phyloP scores from a whole-genome alignment of 192 early-diverging fungal genomes.

The Entomortierella chlamydospora region DNA sequence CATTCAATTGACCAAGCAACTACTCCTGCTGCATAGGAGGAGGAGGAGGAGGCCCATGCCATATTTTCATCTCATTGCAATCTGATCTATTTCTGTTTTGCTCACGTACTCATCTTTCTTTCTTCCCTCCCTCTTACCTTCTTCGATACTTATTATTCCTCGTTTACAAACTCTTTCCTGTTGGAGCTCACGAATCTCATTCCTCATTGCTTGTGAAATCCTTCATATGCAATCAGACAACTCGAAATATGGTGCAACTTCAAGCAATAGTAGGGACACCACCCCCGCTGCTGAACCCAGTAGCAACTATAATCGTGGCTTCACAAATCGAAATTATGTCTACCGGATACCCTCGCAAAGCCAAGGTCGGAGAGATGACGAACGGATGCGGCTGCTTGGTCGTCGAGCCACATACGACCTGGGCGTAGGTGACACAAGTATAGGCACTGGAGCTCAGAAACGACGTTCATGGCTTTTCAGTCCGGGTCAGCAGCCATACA shows the following conservation, averaged over 20 bases:
- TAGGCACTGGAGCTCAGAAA: not conserved
- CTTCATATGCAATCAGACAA: conserved; percentile 21
- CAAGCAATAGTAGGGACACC: conserved; percentile 7
- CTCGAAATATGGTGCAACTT: conserved; percentile 23
- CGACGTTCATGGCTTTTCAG: conserved; percentile 10
- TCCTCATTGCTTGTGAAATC: not conserved
- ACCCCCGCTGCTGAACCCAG: conserved; percentile 5
- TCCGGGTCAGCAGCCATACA: conserved; percentile 4
- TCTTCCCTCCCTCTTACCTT: not conserved
- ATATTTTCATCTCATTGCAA: not conserved
- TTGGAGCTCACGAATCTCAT: not conserved
- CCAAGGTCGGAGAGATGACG: conserved; percentile 2
- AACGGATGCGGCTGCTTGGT: conserved; percentile 15
- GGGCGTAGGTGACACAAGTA: not conserved
- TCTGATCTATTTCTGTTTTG: not conserved
- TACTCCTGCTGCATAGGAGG: not conserved
- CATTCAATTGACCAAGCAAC: too few relatives aligned
- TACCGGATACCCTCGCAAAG: not conserved
- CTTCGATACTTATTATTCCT: not conserved
- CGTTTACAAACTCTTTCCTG: not conserved
- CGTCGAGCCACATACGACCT: not conserved
- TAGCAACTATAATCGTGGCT: not conserved
- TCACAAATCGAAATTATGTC: not conserved
- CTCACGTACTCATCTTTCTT: not conserved
- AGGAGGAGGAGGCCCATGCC: not conserved